phyloP scores from a whole-genome alignment of 225 moss, liverwort and hornwort species.

The Marchantia polymorpha region DNA sequence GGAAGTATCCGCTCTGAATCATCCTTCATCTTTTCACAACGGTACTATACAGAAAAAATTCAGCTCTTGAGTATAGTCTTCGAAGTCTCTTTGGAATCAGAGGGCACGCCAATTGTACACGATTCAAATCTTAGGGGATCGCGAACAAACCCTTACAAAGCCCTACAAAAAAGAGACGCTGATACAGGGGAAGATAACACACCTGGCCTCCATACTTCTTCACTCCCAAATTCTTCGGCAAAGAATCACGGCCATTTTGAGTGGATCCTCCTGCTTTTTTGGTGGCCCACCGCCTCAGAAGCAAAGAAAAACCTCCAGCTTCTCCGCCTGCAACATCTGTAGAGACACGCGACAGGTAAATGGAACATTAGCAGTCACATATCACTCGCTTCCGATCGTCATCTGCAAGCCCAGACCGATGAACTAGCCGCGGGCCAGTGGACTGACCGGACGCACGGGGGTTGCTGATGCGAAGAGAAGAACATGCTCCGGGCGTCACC shows the following conservation, averaged over 20 bases:
- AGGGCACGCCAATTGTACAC: not conserved
- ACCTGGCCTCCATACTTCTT: conserved; percentile 93
- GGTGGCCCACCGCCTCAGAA: conserved; percentile 80
- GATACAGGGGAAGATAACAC: not conserved
- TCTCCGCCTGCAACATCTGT: conserved; percentile 62
- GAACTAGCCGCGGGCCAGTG: not conserved
- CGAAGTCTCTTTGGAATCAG: not conserved
- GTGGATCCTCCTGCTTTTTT: conserved; percentile 92
- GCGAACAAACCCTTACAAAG: not conserved
- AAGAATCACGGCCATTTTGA: conserved; percentile 79
- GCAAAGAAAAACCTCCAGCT: conserved; percentile 41
- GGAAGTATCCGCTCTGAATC: no score
- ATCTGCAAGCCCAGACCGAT: no score
- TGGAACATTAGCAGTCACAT: not conserved
- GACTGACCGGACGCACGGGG: not conserved
- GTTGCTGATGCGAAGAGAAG: conserved; percentile 7
- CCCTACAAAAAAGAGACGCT: not conserved
- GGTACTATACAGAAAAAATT: not conserved
- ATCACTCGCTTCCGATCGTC: no score
- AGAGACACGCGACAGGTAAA: not conserved
- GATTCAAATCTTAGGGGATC: no score
- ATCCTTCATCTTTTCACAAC: no score
- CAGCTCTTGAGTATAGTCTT: not conserved
- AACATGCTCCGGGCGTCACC: not conserved
- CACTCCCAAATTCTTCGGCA: conserved; percentile 78